phyloP scores from a whole-genome alignment of 2,329 filamentous ascomycete genomes.

The Dendrostoma leiphaemia region DNA sequence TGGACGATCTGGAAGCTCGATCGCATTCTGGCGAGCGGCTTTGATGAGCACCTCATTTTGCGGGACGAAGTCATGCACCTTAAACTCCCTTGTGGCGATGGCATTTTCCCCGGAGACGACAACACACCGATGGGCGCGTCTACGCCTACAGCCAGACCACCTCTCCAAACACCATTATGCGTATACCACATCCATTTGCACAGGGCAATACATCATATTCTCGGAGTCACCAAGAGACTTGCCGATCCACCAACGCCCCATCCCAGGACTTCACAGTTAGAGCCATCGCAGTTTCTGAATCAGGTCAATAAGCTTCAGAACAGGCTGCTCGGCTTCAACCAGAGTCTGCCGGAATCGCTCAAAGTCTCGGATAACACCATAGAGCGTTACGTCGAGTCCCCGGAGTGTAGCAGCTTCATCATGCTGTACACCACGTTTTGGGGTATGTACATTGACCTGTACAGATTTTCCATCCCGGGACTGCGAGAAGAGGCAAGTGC shows the following conservation, averaged over 20 bases:
- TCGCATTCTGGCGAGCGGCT: constrained; percentile 36
- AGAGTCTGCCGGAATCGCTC: constrained; percentile 32
- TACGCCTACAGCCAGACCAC: background rate
- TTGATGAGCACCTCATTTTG: constrained; percentile 38
- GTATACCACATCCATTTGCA: constrained; percentile 35
- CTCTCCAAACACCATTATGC: constrained; percentile 22
- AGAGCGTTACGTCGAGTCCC: constrained; percentile 27
- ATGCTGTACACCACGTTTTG: constrained; percentile 36
- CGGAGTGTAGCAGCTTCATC: constrained; percentile 33
- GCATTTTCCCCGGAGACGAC: constrained; percentile 28
- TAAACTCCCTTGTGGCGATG: constrained; percentile 33
- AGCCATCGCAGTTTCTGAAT: constrained; percentile 37
- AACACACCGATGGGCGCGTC: background rate
- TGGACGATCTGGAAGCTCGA: constrained; percentile 40
- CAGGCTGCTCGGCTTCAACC: constrained; percentile 35
- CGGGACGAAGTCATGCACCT: constrained; percentile 38
- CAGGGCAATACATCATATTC: constrained; percentile 36
- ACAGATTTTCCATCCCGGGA: constrained; percentile 37
- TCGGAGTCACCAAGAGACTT: constrained; percentile 23
- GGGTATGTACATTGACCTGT: constrained; percentile 37
- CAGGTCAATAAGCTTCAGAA: constrained; percentile 36
- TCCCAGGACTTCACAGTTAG: constrained; percentile 23
- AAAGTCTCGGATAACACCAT: constrained; percentile 34
- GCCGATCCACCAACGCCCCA: constrained; percentile 20
- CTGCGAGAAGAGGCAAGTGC: constrained; percentile 30